Conservation (phyloP, 192 early-diverging fungal genomes). For the Gamsiella multidivaricata region DNA sequence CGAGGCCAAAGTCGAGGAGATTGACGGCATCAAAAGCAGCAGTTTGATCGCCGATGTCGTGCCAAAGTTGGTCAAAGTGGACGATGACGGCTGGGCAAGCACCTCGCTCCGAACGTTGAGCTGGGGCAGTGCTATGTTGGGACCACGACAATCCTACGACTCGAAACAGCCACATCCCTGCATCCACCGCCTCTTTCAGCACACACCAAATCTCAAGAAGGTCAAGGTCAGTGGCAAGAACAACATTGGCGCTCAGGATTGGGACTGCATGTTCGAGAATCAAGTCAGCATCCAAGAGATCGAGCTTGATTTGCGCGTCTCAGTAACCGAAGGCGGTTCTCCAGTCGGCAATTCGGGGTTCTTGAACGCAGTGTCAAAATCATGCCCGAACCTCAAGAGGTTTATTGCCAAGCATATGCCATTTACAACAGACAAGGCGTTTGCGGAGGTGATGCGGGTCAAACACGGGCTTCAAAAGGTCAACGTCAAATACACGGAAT, state of each 20-base stretch:
- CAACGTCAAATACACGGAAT: neutral
- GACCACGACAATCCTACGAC: neutral
- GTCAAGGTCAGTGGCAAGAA: neutral
- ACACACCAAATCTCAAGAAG: neutral
- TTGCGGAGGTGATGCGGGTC: neutral
- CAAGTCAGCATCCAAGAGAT: neutral
- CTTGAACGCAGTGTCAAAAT: neutral
- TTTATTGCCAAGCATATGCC: neutral
- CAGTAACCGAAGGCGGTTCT: neutral
- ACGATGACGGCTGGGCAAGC: neutral
- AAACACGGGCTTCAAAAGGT: neutral
- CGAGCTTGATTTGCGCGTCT: neutral
- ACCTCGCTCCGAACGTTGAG: too few relatives aligned
- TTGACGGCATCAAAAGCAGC: too few relatives aligned
- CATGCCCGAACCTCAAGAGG: neutral
- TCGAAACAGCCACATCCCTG: neutral
- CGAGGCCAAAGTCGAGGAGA: too few relatives aligned
- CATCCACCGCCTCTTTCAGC: neutral
- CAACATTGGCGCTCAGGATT: neutral
- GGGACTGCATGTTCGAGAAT: neutral
- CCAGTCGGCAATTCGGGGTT: neutral
- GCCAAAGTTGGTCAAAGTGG: neutral
- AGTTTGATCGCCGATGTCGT: too few relatives aligned
- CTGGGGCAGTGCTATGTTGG: neutral
- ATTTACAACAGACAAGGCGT: neutral